Base-by-base conservation (phyloP, 2,329 filamentous ascomycete genomes). In the Fusarium domesticum region DNA sequence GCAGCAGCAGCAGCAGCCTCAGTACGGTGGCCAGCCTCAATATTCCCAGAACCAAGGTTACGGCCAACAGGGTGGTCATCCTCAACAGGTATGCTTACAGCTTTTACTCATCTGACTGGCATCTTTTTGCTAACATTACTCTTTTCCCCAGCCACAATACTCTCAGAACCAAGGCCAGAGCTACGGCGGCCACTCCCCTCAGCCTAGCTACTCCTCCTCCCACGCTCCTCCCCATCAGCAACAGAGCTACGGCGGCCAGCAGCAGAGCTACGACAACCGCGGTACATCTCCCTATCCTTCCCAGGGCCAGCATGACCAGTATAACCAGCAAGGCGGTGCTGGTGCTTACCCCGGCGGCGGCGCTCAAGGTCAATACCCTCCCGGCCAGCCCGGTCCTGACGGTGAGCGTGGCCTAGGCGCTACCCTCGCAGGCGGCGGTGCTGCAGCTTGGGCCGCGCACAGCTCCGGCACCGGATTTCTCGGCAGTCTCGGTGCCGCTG, bases 361-460 rank as follows among this genome's bases (percentile, higher is more conserved):
- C 8, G 49, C 52, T 16, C 55, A 55, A 6, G 57, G 57, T 11
- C 56, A 59, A 20, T 50, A 59, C 25, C 55, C 39, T 35, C 56
- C 56, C 18, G 58, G 57, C 11, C 58, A 59, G 23, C 51, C 58
- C 18, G 61, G 63, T 3, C 66, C 65, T 5, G 62, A 68, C 32
- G 66, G 66, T 34, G 78, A 81, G n/a, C 74, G 77, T 37, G 78
- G 78, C 25, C 69, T 82, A 15, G 77, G 76, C 4, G 74, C 77
- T 2, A 73, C 77, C 3, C 56, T 81, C 18, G 53, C 76, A 2
- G 78, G 77, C 17, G 74, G 75, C 41, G 76, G 71, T 15, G 76
- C 69, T 1, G 78, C 75, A n/a, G 77, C 73, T 6, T 79, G 72
- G 56, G 68, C 76, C 0, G 77, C 75, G 0, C 73, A 79, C 62